A percentile compares a stretch with the other conserved stretches of the same genome.
Conservation (phyloP, 2,329 filamentous ascomycete genomes). For the Paraphoma chrysanthemicola region DNA sequence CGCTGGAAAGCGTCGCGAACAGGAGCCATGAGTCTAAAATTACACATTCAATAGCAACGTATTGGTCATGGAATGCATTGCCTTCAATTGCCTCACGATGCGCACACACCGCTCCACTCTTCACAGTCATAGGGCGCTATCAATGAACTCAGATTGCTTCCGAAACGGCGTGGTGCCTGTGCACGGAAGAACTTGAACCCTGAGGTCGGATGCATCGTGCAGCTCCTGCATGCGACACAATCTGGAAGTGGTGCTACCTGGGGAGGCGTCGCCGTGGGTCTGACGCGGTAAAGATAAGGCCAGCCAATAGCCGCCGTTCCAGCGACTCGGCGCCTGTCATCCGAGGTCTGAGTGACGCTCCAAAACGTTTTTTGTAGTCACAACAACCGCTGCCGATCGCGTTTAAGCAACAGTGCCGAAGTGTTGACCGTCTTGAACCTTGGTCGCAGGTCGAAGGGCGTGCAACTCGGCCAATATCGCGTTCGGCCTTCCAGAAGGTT, state of each 20-base stretch:
- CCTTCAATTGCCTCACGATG: background rate
- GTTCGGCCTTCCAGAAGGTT: slow-evolving; percentile 9
- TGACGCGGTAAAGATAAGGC: slow-evolving; percentile 34
- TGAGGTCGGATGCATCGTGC: slow-evolving; percentile 14
- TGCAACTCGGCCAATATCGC: background rate
- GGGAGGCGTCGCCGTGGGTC: slow-evolving; percentile 14
- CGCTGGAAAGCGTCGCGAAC: slow-evolving; percentile 39
- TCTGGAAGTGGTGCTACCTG: slow-evolving; percentile 14
- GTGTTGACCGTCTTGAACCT: slow-evolving; percentile 9
- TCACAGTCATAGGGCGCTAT: slow-evolving; percentile 8
- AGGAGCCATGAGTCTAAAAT: slow-evolving; percentile 33
- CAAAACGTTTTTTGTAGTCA: slow-evolving; percentile 38
- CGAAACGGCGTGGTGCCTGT: slow-evolving; percentile 3
- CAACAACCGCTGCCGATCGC: slow-evolving; percentile 19
- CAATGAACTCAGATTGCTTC: background rate
- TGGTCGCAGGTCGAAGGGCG: background rate
- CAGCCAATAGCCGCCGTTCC: slow-evolving; percentile 27
- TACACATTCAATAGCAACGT: slow-evolving; percentile 24
- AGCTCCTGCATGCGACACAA: slow-evolving; percentile 23
- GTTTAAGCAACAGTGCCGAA: slow-evolving; percentile 10
- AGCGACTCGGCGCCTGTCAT: slow-evolving; percentile 35
- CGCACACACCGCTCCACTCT: slow-evolving; percentile 15
- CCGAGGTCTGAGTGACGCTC: slow-evolving; percentile 22
- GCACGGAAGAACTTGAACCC: slow-evolving; percentile 13
- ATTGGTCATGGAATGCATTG: slow-evolving; percentile 22